Conservation (phyloP, 2,329 filamentous ascomycete species). For the Neurospora sp. region DNA sequence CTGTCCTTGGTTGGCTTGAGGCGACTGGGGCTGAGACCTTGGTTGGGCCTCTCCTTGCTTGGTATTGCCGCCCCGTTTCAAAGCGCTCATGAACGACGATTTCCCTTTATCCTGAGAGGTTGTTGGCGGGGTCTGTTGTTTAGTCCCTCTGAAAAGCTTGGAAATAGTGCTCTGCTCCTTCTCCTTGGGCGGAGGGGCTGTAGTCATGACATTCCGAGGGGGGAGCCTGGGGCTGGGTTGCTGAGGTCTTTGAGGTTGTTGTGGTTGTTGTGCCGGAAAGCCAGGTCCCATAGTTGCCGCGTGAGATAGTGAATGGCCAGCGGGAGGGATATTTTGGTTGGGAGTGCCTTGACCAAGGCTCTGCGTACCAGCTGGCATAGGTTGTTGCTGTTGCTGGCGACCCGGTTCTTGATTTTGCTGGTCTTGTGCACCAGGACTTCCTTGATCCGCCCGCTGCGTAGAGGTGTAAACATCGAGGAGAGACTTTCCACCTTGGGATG, state of each 20-base stretch:
- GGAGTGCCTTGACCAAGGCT: not conserved
- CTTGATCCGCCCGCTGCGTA: not conserved
- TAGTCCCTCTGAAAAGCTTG: constrained; percentile 18
- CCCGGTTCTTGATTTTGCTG: not conserved
- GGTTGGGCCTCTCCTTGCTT: constrained; percentile 8
- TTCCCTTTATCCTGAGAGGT: constrained; percentile 13
- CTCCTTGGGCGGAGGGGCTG: constrained; percentile 10
- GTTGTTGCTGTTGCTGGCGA: not conserved
- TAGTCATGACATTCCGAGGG: constrained; percentile 5
- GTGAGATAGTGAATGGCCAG: not conserved
- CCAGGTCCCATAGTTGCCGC: not conserved
- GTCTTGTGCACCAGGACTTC: not conserved
- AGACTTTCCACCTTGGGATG: not conserved
- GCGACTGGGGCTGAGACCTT: constrained; percentile 2
- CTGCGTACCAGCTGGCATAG: not conserved
- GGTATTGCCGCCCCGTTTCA: constrained; percentile 11
- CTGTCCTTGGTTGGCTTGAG: constrained; percentile 7
- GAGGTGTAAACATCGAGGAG: not conserved
- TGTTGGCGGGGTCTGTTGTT: constrained; percentile 1
- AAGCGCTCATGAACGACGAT: constrained; percentile 14
- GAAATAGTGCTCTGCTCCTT: constrained; percentile 21
- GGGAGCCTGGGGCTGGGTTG: constrained; percentile 1
- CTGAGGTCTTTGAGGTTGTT: not conserved
- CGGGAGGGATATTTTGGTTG: not conserved
- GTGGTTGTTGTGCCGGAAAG: not conserved